Percentiles rank a stretch among this genome's conserved stretches.
Conservation (phyloP, 768 basidiomycete species). For the Lyophyllum shimeji region DNA sequence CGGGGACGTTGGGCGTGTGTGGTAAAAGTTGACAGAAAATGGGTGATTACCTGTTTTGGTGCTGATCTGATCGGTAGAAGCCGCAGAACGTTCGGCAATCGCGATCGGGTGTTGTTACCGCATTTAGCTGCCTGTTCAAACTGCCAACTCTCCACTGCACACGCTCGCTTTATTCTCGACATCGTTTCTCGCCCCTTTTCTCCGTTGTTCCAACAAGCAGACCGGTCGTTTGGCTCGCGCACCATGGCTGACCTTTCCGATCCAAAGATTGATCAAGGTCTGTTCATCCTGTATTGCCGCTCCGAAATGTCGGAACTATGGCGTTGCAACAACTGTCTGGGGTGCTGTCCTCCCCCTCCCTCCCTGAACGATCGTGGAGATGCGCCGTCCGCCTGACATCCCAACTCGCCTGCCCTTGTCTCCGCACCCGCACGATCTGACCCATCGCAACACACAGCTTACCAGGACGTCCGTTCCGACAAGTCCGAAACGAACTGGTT, state of each 20-base stretch:
- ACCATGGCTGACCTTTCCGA: constrained; percentile 81
- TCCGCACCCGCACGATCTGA: constrained; percentile 27
- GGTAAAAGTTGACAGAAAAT: not conserved
- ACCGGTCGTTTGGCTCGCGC: not conserved
- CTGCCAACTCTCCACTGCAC: not conserved
- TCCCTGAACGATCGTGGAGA: not conserved
- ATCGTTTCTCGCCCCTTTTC: not conserved
- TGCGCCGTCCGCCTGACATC: constrained; percentile 8
- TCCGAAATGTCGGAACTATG: not conserved
- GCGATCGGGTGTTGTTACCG: constrained; percentile 5
- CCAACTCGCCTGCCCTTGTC: constrained; percentile 1
- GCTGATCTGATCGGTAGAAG: constrained; percentile 24
- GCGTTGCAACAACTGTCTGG: too few relatives aligned
- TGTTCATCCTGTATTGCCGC: constrained; percentile 4
- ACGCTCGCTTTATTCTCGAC: not conserved
- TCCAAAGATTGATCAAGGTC: constrained; percentile 72
- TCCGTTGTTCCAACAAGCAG: not conserved
- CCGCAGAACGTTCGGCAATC: constrained; percentile 11
- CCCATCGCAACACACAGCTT: constrained; percentile 56
- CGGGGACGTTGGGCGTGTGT: not conserved
- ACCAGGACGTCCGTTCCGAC: constrained; percentile 82
- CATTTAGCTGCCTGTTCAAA: not conserved
- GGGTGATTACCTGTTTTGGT: constrained; percentile 6
- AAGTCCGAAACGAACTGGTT: constrained; percentile 90
- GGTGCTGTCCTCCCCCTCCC: not conserved